Conservation (phyloP, 805 yeast species). For the Millerozyma miso region DNA sequence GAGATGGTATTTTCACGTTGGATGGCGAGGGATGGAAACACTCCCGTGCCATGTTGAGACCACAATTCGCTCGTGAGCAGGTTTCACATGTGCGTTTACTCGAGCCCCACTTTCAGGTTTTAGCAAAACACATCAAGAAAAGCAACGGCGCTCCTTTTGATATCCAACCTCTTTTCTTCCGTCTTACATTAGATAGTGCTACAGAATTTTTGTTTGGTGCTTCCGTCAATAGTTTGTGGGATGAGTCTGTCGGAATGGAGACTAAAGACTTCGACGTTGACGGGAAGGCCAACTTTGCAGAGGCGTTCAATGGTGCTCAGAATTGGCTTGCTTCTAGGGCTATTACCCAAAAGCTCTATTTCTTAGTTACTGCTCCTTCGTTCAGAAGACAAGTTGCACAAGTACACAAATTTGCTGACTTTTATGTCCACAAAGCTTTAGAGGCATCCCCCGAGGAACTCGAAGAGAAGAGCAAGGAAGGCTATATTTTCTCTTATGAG, state of each 20-base stretch:
- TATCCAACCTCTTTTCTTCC: conserved; percentile 36
- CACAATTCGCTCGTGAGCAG: conserved; percentile 42
- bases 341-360: conserved; percentile 21
- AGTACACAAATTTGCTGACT: conserved; percentile 26
- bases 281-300: conserved; percentile 32
- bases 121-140: conserved; percentile 27
- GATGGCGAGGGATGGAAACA: conserved; percentile 43
- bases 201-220: conserved; percentile 41
- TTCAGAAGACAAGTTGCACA: conserved; percentile 19
- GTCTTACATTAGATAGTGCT: conserved; percentile 37
- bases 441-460: conserved; percentile 20
- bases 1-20: conserved; percentile 42
- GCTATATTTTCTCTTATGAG: conserved; percentile 36
- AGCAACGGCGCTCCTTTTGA: conserved; percentile 26
- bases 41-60: conserved; percentile 41
- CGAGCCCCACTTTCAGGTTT: conserved; percentile 37
- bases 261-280: conserved; percentile 15
- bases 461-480: conserved; percentile 21
- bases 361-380: conserved; percentile 16
- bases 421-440: conserved; percentile 29
- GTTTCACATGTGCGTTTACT: conserved; percentile 35
- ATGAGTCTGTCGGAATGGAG: conserved; percentile 16
- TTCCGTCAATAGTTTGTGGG: conserved; percentile 30
- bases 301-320: conserved; percentile 33
- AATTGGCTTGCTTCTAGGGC: conserved; percentile 25